Conservation (phyloP, 2,329 filamentous ascomycete species). For the Plectosphaerella sp. region DNA sequence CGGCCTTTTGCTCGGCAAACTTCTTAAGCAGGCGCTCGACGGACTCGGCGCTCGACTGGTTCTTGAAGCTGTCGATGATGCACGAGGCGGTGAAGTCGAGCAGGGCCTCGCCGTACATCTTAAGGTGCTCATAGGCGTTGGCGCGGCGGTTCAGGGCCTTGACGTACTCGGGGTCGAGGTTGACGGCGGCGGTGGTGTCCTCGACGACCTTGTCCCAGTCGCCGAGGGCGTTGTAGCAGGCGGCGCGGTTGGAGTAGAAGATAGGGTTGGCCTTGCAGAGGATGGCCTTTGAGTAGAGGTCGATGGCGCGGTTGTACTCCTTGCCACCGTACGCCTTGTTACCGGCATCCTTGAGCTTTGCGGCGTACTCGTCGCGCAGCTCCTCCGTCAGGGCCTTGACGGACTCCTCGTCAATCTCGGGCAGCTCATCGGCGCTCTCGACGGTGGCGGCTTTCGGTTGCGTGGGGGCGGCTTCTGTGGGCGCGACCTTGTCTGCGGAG, state of each 20-base stretch:
- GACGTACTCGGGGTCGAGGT: constrained; percentile 91
- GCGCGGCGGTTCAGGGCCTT: constrained; percentile 96
- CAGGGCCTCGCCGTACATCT: constrained; percentile 87
- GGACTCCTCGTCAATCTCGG: constrained; percentile 58
- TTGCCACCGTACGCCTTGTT: constrained; percentile 96
- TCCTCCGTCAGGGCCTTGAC: constrained; percentile 49
- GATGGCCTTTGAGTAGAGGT: constrained; percentile 92
- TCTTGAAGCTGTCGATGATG: constrained; percentile 97
- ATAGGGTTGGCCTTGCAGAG: constrained; percentile 96
- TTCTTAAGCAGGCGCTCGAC: constrained; percentile 95
- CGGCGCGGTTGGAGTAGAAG: constrained; percentile 97
- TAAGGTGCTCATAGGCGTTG: constrained; percentile 92
- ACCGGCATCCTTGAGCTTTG: constrained; percentile 88
- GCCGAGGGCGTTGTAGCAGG: constrained; percentile 90
- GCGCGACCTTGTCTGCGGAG: constrained; percentile 31
- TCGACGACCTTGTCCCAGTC: constrained; percentile 96
- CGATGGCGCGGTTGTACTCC: constrained; percentile 89
- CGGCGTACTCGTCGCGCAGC: constrained; percentile 81
- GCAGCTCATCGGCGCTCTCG: constrained; percentile 63
- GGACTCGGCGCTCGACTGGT: constrained; percentile 79
- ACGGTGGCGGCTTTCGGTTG: constrained; percentile 46
- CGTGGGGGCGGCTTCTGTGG: constrained; percentile 25
- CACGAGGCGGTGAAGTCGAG: constrained; percentile 98
- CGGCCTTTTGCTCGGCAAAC: constrained; percentile 91
- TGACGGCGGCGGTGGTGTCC: constrained; percentile 91